phyloP scores from a whole-genome alignment of 1,139 yeast genomes.

The Yamadazyma spencermartinsiae region DNA sequence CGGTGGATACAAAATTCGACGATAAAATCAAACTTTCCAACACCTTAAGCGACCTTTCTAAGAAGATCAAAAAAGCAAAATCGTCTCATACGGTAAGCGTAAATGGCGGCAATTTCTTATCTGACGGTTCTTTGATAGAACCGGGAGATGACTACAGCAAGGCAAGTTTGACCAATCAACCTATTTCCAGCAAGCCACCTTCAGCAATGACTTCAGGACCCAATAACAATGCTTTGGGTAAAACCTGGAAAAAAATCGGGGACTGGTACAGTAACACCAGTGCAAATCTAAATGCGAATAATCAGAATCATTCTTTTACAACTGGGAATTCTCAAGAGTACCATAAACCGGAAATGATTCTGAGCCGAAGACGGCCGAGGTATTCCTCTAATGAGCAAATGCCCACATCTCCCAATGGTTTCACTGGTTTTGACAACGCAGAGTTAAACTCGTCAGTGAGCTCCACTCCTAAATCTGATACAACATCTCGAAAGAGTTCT shows the following conservation, averaged over 20 bases:
- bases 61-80: slow-evolving; percentile 31
- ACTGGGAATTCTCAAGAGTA: slow-evolving; percentile 21
- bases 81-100: slow-evolving; percentile 28
- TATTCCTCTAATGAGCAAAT: slow-evolving; percentile 17
- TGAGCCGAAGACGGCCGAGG: slow-evolving; percentile 49
- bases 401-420: slow-evolving; percentile 2
- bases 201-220: neutral
- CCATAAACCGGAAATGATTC: slow-evolving; percentile 66
- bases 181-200: neutral
- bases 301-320: slow-evolving; percentile 16
- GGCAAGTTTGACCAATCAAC: neutral
- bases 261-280: slow-evolving; percentile 51
- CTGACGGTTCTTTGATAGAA: slow-evolving; percentile 28
- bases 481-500: neutral
- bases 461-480: neutral
- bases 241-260: slow-evolving; percentile 54
- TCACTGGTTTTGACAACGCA: neutral
- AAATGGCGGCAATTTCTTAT: slow-evolving; percentile 27
- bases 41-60: slow-evolving; percentile 39
- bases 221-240: slow-evolving; percentile 11
- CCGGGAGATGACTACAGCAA: neutral
- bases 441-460: neutral
- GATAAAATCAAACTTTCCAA: slow-evolving; percentile 18
- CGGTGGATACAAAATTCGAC: slow-evolving; percentile 5
- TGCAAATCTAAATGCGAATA: slow-evolving; percentile 36